Evolutionary conservation across 345 rosid species (phyloP), one percentile per base, ranked within the genome.

Genomic region (Eucalyptus rudis): DNA sequence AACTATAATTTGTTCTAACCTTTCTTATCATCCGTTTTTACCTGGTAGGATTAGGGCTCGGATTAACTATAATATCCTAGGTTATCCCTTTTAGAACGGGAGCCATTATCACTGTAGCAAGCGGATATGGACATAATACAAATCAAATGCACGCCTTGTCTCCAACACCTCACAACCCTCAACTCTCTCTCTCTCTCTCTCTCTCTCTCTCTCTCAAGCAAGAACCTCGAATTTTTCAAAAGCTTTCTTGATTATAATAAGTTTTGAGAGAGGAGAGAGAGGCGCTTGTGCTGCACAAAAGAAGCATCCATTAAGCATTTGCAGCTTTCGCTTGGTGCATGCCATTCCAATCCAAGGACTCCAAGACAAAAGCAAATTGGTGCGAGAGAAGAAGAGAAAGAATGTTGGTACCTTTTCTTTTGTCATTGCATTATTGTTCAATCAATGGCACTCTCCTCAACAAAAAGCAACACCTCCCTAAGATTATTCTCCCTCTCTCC

Each of bases 281-380:
- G 47, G 44, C n/a, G 88, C 88, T 86, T 22, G 89, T 68, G 86
- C 89, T 89, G 88, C 87, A 89, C 79, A 89, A 90, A 91, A 90
- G 93, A 93, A 93, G 94, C 93, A 90, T 91, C 91, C 89, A 87
- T 88, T 89, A 89, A 80, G 96, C 93, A 93, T 92, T 92, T 94
- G 90, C 96, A 94, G 95, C 95, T 93, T 95, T 94, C 93, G 89
- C 87, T 87, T 84, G 91, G 36, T 91, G 96, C 98, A 94, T 95
- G 96, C 96, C 96, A 95, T 94, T 92, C 92, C 89, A 89, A 66
- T 93, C 96, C 97, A 96, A 90, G 51, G 56, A 83, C 94, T 88
- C 90, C 24, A 86, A 86, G 96, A 96, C 96, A 95, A 96, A 90
- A 86, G 50, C 14, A 52, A 64, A 31, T 25, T 47, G 68, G 40